Conservation (phyloP, 169 alveolate genomes). For the Plasmodium malariae region DNA sequence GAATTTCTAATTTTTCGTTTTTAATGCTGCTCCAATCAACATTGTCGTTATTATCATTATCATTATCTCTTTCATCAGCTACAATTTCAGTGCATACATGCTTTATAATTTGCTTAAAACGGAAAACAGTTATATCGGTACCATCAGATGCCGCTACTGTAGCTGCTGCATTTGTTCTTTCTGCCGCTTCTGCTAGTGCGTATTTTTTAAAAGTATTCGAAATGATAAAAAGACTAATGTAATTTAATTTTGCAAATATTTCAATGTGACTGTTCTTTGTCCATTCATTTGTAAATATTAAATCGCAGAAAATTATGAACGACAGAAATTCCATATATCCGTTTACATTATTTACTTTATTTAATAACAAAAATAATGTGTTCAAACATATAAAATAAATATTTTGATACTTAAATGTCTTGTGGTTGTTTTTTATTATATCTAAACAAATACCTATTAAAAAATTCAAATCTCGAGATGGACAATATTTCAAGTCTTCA, state of each 20-base stretch:
- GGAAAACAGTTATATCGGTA: too few relatives aligned
- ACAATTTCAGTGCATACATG: too few relatives aligned
- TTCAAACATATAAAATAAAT: constrained; percentile 54
- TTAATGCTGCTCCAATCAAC: too few relatives aligned
- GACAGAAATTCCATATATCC: constrained; percentile 28
- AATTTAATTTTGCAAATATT: constrained; percentile 65
- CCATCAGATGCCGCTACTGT: too few relatives aligned
- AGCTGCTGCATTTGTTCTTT: too few relatives aligned
- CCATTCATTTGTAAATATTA: constrained; percentile 20
- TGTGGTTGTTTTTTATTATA: constrained; percentile 45
- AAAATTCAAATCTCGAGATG: background rate
- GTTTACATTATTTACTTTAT: constrained; percentile 1
- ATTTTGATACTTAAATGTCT: constrained; percentile 30
- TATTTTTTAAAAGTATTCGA: constrained; percentile 31
- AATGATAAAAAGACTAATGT: constrained; percentile 31
- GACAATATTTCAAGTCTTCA: constrained; percentile 29
- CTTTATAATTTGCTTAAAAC: too few relatives aligned
- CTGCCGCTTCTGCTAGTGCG: too few relatives aligned
- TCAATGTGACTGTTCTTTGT: constrained; percentile 17
- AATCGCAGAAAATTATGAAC: constrained; percentile 20
- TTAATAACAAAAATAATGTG: constrained; percentile 57
- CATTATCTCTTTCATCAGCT: too few relatives aligned
- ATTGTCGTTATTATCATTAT: too few relatives aligned
- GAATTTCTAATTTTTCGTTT: background rate
- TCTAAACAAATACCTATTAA: constrained; percentile 48